phyloP scores from a whole-genome alignment of 495 filamentous ascomycete genomes.

The Talaromyces liani region DNA sequence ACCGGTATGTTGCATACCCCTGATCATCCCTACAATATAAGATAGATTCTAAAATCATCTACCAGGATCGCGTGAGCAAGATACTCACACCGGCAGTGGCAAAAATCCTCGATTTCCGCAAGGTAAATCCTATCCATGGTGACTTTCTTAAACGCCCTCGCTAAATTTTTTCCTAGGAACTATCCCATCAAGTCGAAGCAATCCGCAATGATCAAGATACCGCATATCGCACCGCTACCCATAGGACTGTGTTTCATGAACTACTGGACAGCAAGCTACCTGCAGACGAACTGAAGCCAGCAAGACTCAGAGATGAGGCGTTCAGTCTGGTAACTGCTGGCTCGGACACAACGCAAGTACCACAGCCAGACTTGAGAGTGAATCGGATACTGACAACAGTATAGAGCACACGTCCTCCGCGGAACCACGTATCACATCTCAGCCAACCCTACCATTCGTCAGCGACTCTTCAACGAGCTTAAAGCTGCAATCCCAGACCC shows the following conservation, averaged over 20 bases:
- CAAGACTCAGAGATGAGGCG: slow-evolving; percentile 29
- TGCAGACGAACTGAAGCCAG: slow-evolving; percentile 13
- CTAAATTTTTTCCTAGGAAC: background rate
- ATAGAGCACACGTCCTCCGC: slow-evolving; percentile 15
- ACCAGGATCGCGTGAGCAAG: background rate
- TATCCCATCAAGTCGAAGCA: background rate
- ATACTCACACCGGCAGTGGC: background rate
- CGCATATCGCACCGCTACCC: slow-evolving; percentile 2
- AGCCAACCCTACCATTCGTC: slow-evolving; percentile 14
- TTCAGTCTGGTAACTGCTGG: slow-evolving; percentile 28
- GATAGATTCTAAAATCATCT: background rate
- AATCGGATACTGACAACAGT: background rate
- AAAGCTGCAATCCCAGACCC: slow-evolving; percentile 16
- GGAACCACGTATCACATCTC: slow-evolving; percentile 17
- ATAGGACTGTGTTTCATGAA: slow-evolving; percentile 29
- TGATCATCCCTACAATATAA: background rate
- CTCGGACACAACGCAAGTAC: slow-evolving; percentile 24
- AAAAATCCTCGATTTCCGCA: background rate
- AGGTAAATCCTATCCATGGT: background rate
- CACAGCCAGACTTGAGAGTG: background rate
- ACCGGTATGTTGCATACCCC: background rate
- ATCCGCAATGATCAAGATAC: slow-evolving; percentile 2
- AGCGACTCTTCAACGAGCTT: slow-evolving; percentile 18
- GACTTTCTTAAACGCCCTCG: background rate
- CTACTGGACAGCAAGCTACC: slow-evolving; percentile 23